Evolutionary conservation across 2,329 filamentous ascomycete genomes (phyloP), one percentile per base, ranked within the genome.

Genomic region (Periglandula ipomoeae): DNA sequence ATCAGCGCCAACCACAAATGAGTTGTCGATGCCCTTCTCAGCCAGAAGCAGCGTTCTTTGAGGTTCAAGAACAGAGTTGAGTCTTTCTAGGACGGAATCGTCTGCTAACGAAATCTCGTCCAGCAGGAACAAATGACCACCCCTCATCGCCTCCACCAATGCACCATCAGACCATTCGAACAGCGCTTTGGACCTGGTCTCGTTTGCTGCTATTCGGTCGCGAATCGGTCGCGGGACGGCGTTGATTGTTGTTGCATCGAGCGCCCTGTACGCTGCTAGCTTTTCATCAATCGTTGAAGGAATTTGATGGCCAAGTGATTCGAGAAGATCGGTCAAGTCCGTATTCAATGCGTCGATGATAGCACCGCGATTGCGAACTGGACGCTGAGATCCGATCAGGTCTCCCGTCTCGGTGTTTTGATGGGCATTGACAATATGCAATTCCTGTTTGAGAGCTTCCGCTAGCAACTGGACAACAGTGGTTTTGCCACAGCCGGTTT

Each of bases 381-480:
- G 93, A 51, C 93, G 75, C 65, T 98, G 93, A 3, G 93, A 93
- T 55, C 93, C 93, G 55, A 99, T 97, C 10, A 99, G 74, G 65
- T 99, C 93, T 15, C 93, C 91, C 0, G 94, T 97, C 65, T 99
- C 94, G 0, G 93, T 90, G 56, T 98, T 99, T 57, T 97, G 91
- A 66, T 99, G 94, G 3, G 94, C 93, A 62, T 98, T 99, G 60
- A 98, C 85, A 57, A 91, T 93, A 56, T 90, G 83, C 35, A 99
- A 71, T 53, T 87, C 73, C 58, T 85, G 89, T 15, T 75, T 72
- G 53, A 88, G 76, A 4, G 87, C 85, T 59, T 95, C 85, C 3
- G 93, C 89, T 47, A 97, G 76, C 61, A 95, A 78, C 64, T 99
- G 93, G 56, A 89, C 94, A 6, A 98, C 87, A 2, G 91, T 96